These are phyloP conservation scores for Entomophthora muscae DNA, from an alignment of 371 early-diverging fungal species.

Conservation along the genomic window DNA sequence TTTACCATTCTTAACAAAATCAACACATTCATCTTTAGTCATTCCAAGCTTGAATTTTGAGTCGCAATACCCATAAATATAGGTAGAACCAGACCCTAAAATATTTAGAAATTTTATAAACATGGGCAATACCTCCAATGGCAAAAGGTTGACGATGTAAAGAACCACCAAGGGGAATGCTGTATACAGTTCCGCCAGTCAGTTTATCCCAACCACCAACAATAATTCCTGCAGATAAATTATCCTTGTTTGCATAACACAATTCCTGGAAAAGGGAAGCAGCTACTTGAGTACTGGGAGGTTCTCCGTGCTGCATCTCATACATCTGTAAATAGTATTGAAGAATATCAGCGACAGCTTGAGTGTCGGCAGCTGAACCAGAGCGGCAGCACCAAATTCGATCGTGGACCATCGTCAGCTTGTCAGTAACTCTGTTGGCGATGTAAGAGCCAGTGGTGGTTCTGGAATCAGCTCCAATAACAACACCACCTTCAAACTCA, in stretches of 20 bases:
- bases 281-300: slow-evolving; percentile 81
- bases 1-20: slow-evolving; percentile 89
- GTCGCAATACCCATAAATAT: slow-evolving; percentile 98
- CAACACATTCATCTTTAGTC: slow-evolving; percentile 77
- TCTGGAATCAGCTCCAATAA: slow-evolving; percentile 98
- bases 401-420: slow-evolving; percentile 94
- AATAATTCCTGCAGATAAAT: slow-evolving; percentile 91
- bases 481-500: slow-evolving; percentile 84
- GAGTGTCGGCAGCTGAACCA: slow-evolving; percentile 98
- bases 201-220: slow-evolving; percentile 97
- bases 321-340: slow-evolving; percentile 84
- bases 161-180: slow-evolving; percentile 90
- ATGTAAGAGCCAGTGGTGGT: slow-evolving; percentile 93
- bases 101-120: neutral
- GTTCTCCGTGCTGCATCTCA: slow-evolving; percentile 68
- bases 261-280: slow-evolving; percentile 86
- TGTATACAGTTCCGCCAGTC: slow-evolving; percentile 84
- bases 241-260: slow-evolving; percentile 89
- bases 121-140: slow-evolving; percentile 53
- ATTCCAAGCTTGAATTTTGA: slow-evolving; percentile 66
- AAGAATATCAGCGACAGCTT: slow-evolving; percentile 93
- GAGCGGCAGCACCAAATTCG: slow-evolving; percentile 95
- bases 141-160: slow-evolving; percentile 85
- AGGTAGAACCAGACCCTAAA: slow-evolving; percentile 86
- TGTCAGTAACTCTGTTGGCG: slow-evolving; percentile 96